Conservation (phyloP, 1,284 basidiomycete species). For the Ustilago cynodontis region DNA sequence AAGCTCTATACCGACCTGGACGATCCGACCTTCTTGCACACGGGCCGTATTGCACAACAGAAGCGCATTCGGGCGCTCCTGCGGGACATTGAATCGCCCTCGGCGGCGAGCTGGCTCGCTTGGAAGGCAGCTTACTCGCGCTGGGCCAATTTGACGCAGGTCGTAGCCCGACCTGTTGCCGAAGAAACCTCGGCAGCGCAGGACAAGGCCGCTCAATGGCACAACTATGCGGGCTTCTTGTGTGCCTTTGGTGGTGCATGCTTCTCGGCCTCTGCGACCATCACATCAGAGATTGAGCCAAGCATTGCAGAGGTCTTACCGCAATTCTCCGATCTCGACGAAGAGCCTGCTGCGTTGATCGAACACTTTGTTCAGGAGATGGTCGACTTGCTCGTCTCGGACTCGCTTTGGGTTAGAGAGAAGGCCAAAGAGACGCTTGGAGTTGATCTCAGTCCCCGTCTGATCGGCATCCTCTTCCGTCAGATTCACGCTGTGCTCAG, state of each 20-base stretch:
- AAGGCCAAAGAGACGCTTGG: conserved; percentile 67
- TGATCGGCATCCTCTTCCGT: conserved; percentile 62
- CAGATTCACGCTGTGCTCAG: conserved; percentile 65
- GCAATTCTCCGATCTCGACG: conserved; percentile 28
- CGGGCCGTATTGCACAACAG: conserved; percentile 80
- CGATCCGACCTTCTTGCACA: conserved; percentile 48
- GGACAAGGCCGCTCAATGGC: conserved; percentile 76
- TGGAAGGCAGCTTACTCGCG: conserved; percentile 85
- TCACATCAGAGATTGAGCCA: conserved; percentile 29
- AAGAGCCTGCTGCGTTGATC: conserved; percentile 47
- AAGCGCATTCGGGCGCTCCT: conserved; percentile 81
- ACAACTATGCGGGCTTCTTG: conserved; percentile 85
- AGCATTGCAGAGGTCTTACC: conserved; percentile 34
- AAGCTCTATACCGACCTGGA: conserved; percentile 49
- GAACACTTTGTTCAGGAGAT: conserved; percentile 64
- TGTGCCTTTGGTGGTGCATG: conserved; percentile 81
- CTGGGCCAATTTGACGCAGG: conserved; percentile 74
- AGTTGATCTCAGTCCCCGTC: conserved; percentile 53
- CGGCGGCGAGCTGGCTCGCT: conserved; percentile 78
- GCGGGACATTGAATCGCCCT: conserved; percentile 77
- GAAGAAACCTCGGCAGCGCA: conserved; percentile 74
- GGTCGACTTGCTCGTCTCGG: conserved; percentile 66
- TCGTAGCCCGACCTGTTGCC: conserved; percentile 70
- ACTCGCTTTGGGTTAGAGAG: conserved; percentile 67
- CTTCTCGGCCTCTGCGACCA: conserved; percentile 29